Base-by-base conservation (phyloP, 306 rosid species). In the Castanopsis chinensis region DNA sequence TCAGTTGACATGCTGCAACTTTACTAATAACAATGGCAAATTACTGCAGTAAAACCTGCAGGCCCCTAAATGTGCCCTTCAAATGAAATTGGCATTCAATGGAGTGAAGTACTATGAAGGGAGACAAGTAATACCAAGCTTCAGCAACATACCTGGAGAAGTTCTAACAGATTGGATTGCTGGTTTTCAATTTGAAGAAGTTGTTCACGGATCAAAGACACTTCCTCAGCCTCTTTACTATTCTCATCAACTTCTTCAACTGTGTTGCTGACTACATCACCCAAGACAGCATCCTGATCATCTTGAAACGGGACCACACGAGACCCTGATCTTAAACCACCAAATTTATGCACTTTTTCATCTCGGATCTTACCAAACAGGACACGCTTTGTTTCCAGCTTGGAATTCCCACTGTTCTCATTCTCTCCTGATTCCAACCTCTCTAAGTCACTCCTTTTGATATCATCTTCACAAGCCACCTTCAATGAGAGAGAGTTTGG, bases 151-250 rank as follows among this genome's bases (percentile, higher is more conserved):
- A 96, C 99, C 98, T 90, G 98, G 69, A 96, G 96, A 56, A 90
- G 87, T 80, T 96, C 90, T 74, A 93, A 78, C 23, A 96, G 87
- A 85, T 86, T 91, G 51, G 96, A 89, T 78, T 96, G 98, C 84
- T 93, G 99, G 84, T 91, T 93, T 90, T 96, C 99, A 56, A 96
- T 96, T 88, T 96, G 98, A 81, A 92, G 76, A 71, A 96, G 98
- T 73, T 96, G 98, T 49, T 89, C 96, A 6, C 97, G 91, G 76
- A 96, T 93, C 91, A 89, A 65, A 58, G 89, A 88, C 82, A 96
- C 86, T 78, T 89, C 93, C 83, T 91, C 98, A 69, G 75, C 91
- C 76, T 93, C 99, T 87, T 88, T 93, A 57, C 78, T 89, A 79
- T 75, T 88, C 82, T 91, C 98, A 74, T 84, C 83, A 78, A 54